Evolutionary conservation across 2,329 filamentous ascomycete genomes (phyloP).

Genomic region (Epichloe brachyelytri): DNA sequence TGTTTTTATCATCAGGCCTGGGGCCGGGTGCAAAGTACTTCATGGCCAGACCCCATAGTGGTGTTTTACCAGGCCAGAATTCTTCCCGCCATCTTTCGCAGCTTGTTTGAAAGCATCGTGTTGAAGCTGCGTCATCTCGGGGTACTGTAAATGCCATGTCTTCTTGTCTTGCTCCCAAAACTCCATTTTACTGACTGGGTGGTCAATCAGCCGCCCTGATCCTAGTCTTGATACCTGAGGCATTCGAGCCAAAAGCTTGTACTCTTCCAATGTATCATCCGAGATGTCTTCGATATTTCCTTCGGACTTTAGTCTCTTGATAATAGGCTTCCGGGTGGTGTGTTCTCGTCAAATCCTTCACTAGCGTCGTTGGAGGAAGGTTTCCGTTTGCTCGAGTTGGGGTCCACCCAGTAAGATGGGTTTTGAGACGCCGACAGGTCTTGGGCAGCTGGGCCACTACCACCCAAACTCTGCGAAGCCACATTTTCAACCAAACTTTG

Average conservation of each 20-base stretch:
- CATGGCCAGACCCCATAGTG: constrained; percentile 44
- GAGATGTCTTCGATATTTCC: constrained; percentile 23
- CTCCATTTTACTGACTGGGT: constrained; percentile 39
- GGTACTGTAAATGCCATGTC: constrained; percentile 50
- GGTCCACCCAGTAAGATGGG: constrained; percentile 18
- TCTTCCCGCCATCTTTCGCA: constrained; percentile 36
- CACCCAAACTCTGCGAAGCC: constrained; percentile 42
- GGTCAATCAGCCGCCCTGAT: constrained; percentile 45
- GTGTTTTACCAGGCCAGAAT: constrained; percentile 38
- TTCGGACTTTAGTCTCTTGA: constrained; percentile 44
- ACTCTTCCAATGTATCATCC: constrained; percentile 28
- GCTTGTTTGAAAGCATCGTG: constrained; percentile 41
- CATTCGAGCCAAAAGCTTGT: constrained; percentile 33
- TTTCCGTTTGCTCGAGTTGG: constrained; percentile 44
- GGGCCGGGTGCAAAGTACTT: constrained; percentile 40
- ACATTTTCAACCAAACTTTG: constrained; percentile 39
- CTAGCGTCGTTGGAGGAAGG: constrained; percentile 34
- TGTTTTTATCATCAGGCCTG: constrained; percentile 6
- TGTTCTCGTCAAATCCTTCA: constrained; percentile 34
- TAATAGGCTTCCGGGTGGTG: constrained; percentile 29
- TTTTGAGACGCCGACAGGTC: constrained; percentile 11
- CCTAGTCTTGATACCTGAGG: constrained; percentile 35
- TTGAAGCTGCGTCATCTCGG: constrained; percentile 49
- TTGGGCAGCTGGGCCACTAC: constrained; percentile 22
- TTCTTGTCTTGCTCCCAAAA: constrained; percentile 45